These are phyloP conservation scores for Abrus pulchellus DNA, from an alignment of 306 rosid genomes.

Conservation along the genomic window DNA sequence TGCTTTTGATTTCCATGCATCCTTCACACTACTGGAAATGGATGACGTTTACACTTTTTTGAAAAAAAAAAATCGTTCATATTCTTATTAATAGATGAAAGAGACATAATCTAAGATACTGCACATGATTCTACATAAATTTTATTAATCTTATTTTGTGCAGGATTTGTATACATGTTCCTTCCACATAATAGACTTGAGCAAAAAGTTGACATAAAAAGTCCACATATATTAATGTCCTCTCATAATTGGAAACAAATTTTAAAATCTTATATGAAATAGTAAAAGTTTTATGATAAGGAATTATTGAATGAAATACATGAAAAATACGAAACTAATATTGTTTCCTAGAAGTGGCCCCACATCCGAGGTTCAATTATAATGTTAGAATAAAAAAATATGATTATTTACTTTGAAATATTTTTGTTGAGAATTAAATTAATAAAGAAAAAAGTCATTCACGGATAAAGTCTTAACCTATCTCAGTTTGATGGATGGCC, in stretches of 20 bases:
- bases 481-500: slow-evolving; percentile 41
- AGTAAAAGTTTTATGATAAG: not conserved
- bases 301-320: not conserved
- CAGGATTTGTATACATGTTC: not conserved
- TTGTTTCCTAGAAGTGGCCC: slow-evolving; percentile 9
- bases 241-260: not conserved
- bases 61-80: not conserved
- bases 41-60: not conserved
- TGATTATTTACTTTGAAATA: not conserved
- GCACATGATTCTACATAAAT: slow-evolving; percentile 20
- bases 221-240: not conserved
- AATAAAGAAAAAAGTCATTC: not conserved
- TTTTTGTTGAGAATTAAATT: not conserved
- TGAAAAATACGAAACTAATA: slow-evolving; percentile 20
- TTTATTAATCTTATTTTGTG: not conserved
- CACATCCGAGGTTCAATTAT: slow-evolving; percentile 27
- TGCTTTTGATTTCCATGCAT: slow-evolving; percentile 23
- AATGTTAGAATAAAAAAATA: too few relatives aligned
- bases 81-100: not conserved
- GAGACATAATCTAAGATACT: not conserved
- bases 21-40: too few relatives aligned
- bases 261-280: not conserved
- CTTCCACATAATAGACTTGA: not conserved
- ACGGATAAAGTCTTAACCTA: slow-evolving; percentile 35
- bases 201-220: not conserved